Percentiles rank a stretch among this genome's conserved stretches.
phyloP scores from a whole-genome alignment of 306 rosid species.

The Corylus americana region DNA sequence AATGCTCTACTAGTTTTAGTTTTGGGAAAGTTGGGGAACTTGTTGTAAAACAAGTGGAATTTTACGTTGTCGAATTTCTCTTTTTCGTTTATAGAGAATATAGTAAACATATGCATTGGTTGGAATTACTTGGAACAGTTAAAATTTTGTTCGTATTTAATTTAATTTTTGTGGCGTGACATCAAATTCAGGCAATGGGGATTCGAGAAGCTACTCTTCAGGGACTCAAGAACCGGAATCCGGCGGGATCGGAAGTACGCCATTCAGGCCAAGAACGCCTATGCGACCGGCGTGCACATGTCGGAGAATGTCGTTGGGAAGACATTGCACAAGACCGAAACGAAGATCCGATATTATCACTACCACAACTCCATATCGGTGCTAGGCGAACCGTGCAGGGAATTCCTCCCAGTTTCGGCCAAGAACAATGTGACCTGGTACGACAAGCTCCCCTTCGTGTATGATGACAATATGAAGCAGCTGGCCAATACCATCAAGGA shows the following conservation, averaged over 20 bases:
- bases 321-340: slow-evolving; percentile 40
- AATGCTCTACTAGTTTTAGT: background rate
- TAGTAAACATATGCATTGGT: background rate
- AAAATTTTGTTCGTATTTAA: background rate
- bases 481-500: slow-evolving; percentile 31
- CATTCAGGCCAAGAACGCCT: slow-evolving; percentile 42
- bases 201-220: slow-evolving; percentile 42
- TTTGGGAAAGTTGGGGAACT: background rate
- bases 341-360: slow-evolving; percentile 43
- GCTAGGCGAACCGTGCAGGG: slow-evolving; percentile 34
- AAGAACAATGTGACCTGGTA: slow-evolving; percentile 26
- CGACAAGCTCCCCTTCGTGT: slow-evolving; percentile 30
- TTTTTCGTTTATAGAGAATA: no score
- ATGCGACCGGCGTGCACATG: slow-evolving; percentile 50
- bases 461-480: slow-evolving; percentile 39
- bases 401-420: slow-evolving; percentile 33
- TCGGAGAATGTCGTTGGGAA: slow-evolving; percentile 45
- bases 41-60: background rate
- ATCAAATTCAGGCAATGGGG: slow-evolving; percentile 43
- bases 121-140: background rate
- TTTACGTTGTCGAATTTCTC: no score
- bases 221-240: slow-evolving; percentile 36
- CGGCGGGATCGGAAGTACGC: slow-evolving; percentile 44
- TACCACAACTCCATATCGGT: slow-evolving; percentile 41
- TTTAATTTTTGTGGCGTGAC: background rate